Evolutionary conservation across 768 basidiomycete species (phyloP).

Genomic region (Boletus rex-veris): DNA sequence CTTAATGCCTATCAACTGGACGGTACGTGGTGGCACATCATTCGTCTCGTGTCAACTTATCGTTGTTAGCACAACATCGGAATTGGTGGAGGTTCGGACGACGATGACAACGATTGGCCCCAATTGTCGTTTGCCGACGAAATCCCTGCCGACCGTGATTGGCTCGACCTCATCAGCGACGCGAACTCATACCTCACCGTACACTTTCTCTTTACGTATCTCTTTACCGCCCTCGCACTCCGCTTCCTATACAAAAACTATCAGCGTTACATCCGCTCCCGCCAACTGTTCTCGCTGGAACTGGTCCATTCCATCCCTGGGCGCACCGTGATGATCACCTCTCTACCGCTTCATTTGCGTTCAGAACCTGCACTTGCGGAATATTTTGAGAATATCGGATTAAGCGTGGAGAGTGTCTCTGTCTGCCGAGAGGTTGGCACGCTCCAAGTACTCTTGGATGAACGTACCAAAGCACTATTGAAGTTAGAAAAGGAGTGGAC

Average conservation of each 20-base stretch:
- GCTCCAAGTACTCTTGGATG: constrained; percentile 69
- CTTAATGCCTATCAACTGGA: constrained; percentile 95
- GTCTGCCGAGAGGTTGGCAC: constrained; percentile 80
- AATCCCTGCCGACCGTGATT: constrained; percentile 45
- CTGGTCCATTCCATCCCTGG: constrained; percentile 93
- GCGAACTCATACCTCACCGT: constrained; percentile 85
- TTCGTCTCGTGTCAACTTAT: constrained; percentile 1
- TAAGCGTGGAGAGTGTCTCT: constrained; percentile 89
- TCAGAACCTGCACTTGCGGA: constrained; percentile 84
- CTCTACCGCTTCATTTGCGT: constrained; percentile 79
- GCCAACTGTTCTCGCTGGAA: constrained; percentile 92
- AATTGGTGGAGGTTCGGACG: constrained; percentile 48
- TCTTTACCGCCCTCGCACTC: constrained; percentile 85
- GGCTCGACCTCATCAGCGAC: constrained; percentile 88
- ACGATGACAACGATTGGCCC: constrained; percentile 48
- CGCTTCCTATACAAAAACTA: constrained; percentile 89
- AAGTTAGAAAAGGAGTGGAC: constrained; percentile 84
- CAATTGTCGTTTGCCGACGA: constrained; percentile 24
- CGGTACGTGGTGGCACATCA: constrained; percentile 46
- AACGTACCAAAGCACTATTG: constrained; percentile 75
- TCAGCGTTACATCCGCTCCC: constrained; percentile 78
- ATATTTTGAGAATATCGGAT: constrained; percentile 87
- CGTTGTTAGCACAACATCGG: constrained; percentile 64
- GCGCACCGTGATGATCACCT: constrained; percentile 85
- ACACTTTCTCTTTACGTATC: constrained; percentile 90